A percentile compares a stretch with the other conserved stretches of the same genome.
Evolutionary conservation across 176 grass and related monocot species (phyloP).

Genomic region (Carex pumila): DNA sequence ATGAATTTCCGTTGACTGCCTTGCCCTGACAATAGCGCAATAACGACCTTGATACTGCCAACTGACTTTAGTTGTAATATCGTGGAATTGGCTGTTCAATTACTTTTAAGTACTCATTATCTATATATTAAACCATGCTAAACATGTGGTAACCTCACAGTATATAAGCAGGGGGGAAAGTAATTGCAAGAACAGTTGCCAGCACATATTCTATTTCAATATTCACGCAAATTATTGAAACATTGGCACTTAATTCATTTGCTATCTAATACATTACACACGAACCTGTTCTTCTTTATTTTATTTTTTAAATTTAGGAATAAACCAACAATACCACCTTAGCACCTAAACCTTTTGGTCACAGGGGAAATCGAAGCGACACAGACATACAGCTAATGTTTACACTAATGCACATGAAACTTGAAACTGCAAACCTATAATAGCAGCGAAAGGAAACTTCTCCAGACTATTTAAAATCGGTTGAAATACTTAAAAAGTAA

Average conservation of each 20-base stretch:
- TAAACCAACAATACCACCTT: not conserved
- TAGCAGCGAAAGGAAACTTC: not conserved
- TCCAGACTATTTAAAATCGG: not conserved
- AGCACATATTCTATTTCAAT: not conserved
- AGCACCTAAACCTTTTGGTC: not conserved
- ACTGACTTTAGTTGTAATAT: not conserved
- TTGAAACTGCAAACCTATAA: not conserved
- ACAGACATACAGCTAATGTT: not conserved
- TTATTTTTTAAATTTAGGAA: not conserved
- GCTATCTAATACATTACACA: not conserved
- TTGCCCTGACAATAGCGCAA: not conserved
- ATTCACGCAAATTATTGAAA: not conserved
- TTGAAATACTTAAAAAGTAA: not conserved
- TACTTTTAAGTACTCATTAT: not conserved
- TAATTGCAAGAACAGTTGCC: not conserved
- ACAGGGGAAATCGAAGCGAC: not conserved
- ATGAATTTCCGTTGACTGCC: not conserved
- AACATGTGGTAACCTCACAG: not conserved
- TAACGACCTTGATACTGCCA: not conserved
- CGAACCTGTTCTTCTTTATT: not conserved
- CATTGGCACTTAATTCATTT: not conserved
- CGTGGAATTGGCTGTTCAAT: not conserved
- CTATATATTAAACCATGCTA: not conserved
- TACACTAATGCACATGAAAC: not conserved
- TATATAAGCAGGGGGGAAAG: not conserved